Evolutionary conservation across 257 asterid genomes (phyloP).

Genomic region (Scutellaria baicalensis): DNA sequence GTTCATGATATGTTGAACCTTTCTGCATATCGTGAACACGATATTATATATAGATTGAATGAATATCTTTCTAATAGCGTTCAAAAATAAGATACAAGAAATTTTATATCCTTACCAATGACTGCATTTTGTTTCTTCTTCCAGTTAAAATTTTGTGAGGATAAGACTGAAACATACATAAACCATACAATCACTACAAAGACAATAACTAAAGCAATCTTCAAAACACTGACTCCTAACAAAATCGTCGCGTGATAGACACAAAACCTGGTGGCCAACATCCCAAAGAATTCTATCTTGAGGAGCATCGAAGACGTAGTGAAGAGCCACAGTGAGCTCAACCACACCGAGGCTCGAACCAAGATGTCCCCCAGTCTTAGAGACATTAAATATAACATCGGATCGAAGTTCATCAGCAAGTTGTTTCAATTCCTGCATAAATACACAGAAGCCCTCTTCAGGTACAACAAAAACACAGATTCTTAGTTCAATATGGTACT

Average conservation of each 20-base stretch:
- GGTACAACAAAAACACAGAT: background rate
- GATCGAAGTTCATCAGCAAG: slow-evolving; percentile 74
- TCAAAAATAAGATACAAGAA: too few species aligned
- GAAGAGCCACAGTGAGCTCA: slow-evolving; percentile 88
- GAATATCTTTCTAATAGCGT: too few species aligned
- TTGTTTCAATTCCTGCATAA: slow-evolving; percentile 67
- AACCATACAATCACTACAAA: background rate
- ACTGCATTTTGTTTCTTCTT: slow-evolving; percentile 63
- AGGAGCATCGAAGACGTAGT: slow-evolving; percentile 75
- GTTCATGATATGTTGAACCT: too few species aligned
- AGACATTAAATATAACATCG: slow-evolving; percentile 73
- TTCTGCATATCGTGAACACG: too few species aligned
- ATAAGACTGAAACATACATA: slow-evolving; percentile 43
- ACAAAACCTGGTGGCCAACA: slow-evolving; percentile 80
- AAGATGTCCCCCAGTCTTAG: slow-evolving; percentile 84
- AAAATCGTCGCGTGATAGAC: background rate
- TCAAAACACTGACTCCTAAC: background rate
- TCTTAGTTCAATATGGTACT: background rate
- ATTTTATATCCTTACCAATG: too few species aligned
- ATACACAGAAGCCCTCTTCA: background rate
- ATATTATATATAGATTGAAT: too few species aligned
- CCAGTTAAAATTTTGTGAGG: slow-evolving; percentile 85
- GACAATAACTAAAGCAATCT: background rate
- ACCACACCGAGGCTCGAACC: slow-evolving; percentile 86
- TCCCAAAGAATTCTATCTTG: slow-evolving; percentile 77